Percentiles rank a stretch among this genome's conserved stretches.
Evolutionary conservation across 768 basidiomycete genomes (phyloP).

Genomic region (Termitomyces sp.): DNA sequence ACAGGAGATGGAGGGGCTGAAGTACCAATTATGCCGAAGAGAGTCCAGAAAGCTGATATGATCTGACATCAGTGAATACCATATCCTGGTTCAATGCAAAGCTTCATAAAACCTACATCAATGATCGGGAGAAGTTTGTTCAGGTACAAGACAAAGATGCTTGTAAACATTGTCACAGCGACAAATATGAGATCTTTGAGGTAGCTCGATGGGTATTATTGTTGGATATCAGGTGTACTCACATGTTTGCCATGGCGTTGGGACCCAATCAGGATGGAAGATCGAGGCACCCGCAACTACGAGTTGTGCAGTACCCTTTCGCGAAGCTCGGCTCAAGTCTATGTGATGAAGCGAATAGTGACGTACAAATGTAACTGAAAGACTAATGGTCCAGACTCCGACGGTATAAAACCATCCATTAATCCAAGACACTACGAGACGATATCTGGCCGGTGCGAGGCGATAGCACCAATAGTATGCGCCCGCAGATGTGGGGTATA

Average conservation of each 20-base stretch:
- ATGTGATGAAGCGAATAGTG: background rate
- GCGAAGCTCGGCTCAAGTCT: background rate
- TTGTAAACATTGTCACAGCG: constrained; percentile 41
- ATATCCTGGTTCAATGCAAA: background rate
- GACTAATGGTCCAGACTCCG: constrained; percentile 63
- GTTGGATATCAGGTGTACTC: constrained; percentile 5
- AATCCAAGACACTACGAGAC: constrained; percentile 54
- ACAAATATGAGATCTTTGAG: constrained; percentile 48
- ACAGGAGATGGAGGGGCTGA: background rate
- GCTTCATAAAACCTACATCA: constrained; percentile 30
- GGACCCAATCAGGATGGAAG: constrained; percentile 52
- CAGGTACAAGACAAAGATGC: constrained; percentile 49
- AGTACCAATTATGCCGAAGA: constrained; percentile 46
- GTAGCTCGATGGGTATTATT: background rate
- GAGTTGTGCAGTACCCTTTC: constrained; percentile 33
- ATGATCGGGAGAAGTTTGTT: constrained; percentile 44
- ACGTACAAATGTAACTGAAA: constrained; percentile 58
- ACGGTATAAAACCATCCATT: constrained; percentile 67
- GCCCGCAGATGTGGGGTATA: constrained; percentile 57
- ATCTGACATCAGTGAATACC: constrained; percentile 25
- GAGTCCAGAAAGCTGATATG: constrained; percentile 58
- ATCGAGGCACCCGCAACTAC: constrained; percentile 54
- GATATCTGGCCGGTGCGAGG: constrained; percentile 44
- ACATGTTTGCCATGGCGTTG: constrained; percentile 59
- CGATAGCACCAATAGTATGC: constrained; percentile 66